These are phyloP conservation scores for Marasmius tenuissimus DNA, from an alignment of 1,284 basidiomycete species.

Conservation along the genomic window DNA sequence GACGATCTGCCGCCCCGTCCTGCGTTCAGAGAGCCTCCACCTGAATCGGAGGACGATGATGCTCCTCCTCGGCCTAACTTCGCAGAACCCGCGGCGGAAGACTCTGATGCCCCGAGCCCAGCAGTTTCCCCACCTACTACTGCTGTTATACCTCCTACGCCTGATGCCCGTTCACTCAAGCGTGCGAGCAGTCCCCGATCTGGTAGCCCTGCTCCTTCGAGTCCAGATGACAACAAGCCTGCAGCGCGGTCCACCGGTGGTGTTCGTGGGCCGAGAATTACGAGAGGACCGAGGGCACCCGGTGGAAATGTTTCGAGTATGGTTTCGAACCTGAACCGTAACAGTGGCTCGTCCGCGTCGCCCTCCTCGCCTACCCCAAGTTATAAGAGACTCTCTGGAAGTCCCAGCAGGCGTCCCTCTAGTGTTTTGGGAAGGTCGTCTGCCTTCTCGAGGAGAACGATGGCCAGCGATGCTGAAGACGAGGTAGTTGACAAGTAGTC, in stretches of 20 bases:
- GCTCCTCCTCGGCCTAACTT: constrained; percentile 44
- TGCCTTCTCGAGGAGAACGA: constrained; percentile 69
- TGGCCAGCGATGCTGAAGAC: constrained; percentile 81
- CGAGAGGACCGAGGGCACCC: constrained; percentile 42
- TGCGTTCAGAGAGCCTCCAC: constrained; percentile 45
- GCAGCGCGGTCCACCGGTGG: constrained; percentile 44
- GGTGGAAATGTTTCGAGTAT: constrained; percentile 50
- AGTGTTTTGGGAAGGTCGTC: constrained; percentile 49
- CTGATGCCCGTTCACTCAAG: constrained; percentile 30
- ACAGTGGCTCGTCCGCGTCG: constrained; percentile 36
- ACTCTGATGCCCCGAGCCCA: constrained; percentile 29
- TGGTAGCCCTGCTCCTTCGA: constrained; percentile 39
- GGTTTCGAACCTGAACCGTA: constrained; percentile 56
- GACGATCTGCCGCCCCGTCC: constrained; percentile 52
- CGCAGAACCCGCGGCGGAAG: constrained; percentile 41
- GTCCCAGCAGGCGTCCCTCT: constrained; percentile 41
- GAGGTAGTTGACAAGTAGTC: constrained; percentile 48
- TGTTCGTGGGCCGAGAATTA: constrained; percentile 53
- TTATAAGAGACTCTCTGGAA: constrained; percentile 44
- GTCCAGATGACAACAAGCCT: constrained; percentile 32
- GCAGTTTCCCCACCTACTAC: constrained; percentile 31
- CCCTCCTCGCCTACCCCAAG: constrained; percentile 31
- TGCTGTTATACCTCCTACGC: constrained; percentile 46
- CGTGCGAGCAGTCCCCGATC: constrained; percentile 35
- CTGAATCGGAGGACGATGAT: constrained; percentile 27